Conservation (phyloP, 495 filamentous ascomycete genomes). For the Xylaria acuta region DNA sequence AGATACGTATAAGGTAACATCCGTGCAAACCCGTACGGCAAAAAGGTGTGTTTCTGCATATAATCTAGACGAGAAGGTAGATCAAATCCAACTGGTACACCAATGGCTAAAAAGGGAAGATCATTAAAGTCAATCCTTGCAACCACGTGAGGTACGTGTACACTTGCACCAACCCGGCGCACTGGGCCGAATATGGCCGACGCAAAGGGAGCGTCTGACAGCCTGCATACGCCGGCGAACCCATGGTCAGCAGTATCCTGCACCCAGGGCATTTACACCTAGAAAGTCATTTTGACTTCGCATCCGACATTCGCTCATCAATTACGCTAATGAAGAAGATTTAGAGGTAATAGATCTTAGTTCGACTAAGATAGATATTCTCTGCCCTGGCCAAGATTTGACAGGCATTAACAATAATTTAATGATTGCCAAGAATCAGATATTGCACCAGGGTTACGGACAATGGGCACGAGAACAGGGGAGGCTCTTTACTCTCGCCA, state of each 20-base stretch:
- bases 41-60: not conserved
- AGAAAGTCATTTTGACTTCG: not conserved
- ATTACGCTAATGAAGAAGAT: not conserved
- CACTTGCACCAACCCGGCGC: not conserved
- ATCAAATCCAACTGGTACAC: not conserved
- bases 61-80: too few relatives aligned
- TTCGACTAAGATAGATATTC: not conserved
- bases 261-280: not conserved
- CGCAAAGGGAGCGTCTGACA: conserved; percentile 1
- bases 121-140: conserved; percentile 5
- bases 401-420: not conserved
- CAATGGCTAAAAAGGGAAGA: not conserved
- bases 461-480: not conserved
- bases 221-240: not conserved
- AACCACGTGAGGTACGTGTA: conserved; percentile 13
- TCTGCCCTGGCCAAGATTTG: not conserved
- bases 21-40: not conserved
- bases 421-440: not conserved
- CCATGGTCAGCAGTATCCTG: not conserved
- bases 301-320: not conserved
- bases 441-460: not conserved
- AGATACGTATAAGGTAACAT: not conserved
- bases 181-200: conserved; percentile 1
- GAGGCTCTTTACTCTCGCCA: not conserved
- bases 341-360: not conserved